These are phyloP conservation scores for Sphaerulina musiva DNA, from an alignment of 2,329 filamentous ascomycete genomes.

Conservation along the genomic window DNA sequence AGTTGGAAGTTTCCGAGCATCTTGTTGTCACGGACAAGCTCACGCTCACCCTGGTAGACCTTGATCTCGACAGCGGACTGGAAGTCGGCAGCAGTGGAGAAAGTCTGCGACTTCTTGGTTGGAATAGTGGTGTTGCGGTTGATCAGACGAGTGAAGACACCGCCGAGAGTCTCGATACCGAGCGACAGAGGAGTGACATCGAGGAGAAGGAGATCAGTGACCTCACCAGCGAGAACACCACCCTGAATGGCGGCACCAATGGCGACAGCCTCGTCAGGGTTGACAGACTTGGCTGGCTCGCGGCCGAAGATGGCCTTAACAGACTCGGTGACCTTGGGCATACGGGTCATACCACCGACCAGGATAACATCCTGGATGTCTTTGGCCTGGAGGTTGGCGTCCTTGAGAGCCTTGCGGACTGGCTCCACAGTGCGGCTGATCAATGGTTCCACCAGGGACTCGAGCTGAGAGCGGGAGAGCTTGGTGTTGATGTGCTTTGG, in stretches of 20 bases:
- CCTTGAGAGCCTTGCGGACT: slow-evolving; percentile 94
- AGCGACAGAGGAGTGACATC: slow-evolving; percentile 94
- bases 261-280: slow-evolving; percentile 96
- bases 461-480: slow-evolving; percentile 85
- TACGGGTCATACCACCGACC: slow-evolving; percentile 98
- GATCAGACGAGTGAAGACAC: slow-evolving; percentile 96
- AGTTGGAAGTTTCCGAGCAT: slow-evolving; percentile 98
- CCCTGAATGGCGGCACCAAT: slow-evolving; percentile 97
- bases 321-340: slow-evolving; percentile 95
- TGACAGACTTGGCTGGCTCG: slow-evolving; percentile 95
- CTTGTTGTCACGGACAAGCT: slow-evolving; percentile 98
- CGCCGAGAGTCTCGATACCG: slow-evolving; percentile 95
- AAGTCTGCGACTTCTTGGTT: slow-evolving; percentile 98
- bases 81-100: slow-evolving; percentile 96
- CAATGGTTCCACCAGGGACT: slow-evolving; percentile 84
- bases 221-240: slow-evolving; percentile 91
- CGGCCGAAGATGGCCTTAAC: slow-evolving; percentile 96
- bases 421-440: slow-evolving; percentile 83
- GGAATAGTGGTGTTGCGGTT: slow-evolving; percentile 99
- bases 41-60: slow-evolving; percentile 99
- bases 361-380: slow-evolving; percentile 97
- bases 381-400: slow-evolving; percentile 82
- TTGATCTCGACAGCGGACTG: slow-evolving; percentile 99
- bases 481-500: slow-evolving; percentile 98
- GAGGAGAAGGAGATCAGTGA: slow-evolving; percentile 89